Base-by-base conservation (phyloP, 2,329 filamentous ascomycete genomes). In the Polychaeton citri region DNA sequence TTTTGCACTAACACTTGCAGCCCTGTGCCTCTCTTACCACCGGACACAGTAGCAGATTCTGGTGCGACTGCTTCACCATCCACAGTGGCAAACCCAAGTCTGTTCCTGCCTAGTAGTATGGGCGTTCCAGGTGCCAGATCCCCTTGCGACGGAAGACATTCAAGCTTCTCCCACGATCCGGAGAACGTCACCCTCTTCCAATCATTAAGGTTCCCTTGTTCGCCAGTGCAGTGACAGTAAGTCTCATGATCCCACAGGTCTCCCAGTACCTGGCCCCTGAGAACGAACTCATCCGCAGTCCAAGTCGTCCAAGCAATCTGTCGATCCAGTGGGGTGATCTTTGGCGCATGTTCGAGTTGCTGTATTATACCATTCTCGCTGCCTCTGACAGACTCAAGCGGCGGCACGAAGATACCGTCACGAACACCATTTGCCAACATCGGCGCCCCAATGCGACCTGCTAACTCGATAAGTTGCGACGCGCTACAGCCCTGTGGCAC, bases 391-490 rank as follows among this genome's bases (percentile, higher is more conserved):
- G 54, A 6, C 47, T 49, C 6, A 57, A 51, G 8, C 1, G 78
- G 81, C 2, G 74, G 71, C 0, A 86, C 61, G 50, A 86, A 86
- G 0, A 79, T 45, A 1, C 74, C 66, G 2, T 68, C 58, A 8
- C 68, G 64, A 19, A 96, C 68, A 0, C 73, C 74, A 8, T 73
- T 53, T 2, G 84, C 62, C 1, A 98, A 72, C 61, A 95, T 71
- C 3, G 71, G 53, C 0, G 81, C 82, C 2, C 81, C 85, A n/a
- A 68, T 54, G 0, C 66, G 65, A 0, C 77, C 76, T 26, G 90
- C 64, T 4, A 70, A 54, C 3, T 64, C 54, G 1, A 71, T 59
- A 4, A 86, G 58, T 8, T 63, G 49, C 0, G 59, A 49, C 1
- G 71, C 63, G 0, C 69, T 72, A 39, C 63, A 67, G 16, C 50